Evolutionary conservation across 441 rosid species (phyloP).

Genomic region (Eugenia klotzschiana): DNA sequence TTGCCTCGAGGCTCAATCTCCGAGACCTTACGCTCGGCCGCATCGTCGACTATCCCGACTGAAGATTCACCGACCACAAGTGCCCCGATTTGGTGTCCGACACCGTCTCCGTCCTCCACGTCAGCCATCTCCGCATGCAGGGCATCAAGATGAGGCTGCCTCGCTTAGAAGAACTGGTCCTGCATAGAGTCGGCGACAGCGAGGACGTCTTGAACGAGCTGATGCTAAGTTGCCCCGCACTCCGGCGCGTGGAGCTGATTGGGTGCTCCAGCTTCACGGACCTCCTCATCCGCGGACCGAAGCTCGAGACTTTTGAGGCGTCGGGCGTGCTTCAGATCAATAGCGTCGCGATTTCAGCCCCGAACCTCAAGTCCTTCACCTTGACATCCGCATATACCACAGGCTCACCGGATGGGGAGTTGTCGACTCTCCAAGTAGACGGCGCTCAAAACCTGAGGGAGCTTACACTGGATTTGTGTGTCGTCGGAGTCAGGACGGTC

Average conservation of each 20-base stretch:
- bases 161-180: neutral
- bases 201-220: neutral
- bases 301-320: neutral
- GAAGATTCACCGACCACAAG: neutral
- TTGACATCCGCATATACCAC: fast-evolving
- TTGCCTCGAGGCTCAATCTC: neutral
- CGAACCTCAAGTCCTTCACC: neutral
- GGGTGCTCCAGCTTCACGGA: neutral
- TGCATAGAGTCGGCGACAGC: neutral
- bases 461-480: neutral
- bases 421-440: neutral
- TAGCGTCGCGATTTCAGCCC: neutral
- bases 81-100: neutral
- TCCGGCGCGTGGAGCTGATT: neutral
- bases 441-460: neutral
- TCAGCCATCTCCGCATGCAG: neutral
- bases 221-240: neutral
- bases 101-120: neutral
- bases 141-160: neutral
- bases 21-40: neutral
- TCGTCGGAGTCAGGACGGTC: neutral
- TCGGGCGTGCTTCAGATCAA: neutral
- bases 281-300: neutral
- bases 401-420: no score
- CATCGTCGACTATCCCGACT: neutral